Conservation (phyloP, 306 rosid genomes). For the Luffa aegyptiaca region DNA sequence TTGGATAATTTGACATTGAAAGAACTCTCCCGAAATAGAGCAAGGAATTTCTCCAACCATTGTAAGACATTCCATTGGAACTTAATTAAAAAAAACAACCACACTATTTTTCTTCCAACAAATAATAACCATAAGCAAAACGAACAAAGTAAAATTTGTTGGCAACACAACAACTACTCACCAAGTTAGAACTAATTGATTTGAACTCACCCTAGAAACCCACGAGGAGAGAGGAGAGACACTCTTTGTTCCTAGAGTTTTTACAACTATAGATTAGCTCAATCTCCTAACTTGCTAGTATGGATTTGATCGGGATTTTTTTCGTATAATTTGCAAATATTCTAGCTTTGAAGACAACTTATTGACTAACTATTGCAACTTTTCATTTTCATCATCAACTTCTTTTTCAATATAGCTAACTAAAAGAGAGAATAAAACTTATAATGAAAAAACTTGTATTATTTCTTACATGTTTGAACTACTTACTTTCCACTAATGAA, state of each 20-base stretch:
- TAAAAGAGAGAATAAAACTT: background rate
- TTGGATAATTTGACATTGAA: too few relatives aligned
- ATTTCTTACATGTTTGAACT: slow-evolving; percentile 7
- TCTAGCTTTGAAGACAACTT: background rate
- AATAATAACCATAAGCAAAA: too few relatives aligned
- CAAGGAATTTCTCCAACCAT: too few relatives aligned
- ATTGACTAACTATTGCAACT: slow-evolving; percentile 1
- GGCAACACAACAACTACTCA: too few relatives aligned
- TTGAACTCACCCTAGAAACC: too few relatives aligned
- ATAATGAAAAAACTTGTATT: background rate
- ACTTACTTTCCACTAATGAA: slow-evolving; percentile 40
- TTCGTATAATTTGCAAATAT: background rate
- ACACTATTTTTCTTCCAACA: too few relatives aligned
- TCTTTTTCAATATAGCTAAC: background rate
- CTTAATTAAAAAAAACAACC: too few relatives aligned
- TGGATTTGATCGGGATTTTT: background rate
- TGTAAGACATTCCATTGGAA: too few relatives aligned
- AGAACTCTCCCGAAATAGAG: too few relatives aligned
- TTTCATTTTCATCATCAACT: background rate
- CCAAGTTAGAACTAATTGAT: too few relatives aligned
- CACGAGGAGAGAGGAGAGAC: too few relatives aligned
- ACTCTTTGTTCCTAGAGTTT: background rate
- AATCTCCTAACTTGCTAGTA: background rate
- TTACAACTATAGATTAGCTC: background rate
- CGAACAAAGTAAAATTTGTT: too few relatives aligned